These are phyloP conservation scores for Neobulgaria alba DNA, from an alignment of 2,329 filamentous ascomycete species.

Conservation along the genomic window DNA sequence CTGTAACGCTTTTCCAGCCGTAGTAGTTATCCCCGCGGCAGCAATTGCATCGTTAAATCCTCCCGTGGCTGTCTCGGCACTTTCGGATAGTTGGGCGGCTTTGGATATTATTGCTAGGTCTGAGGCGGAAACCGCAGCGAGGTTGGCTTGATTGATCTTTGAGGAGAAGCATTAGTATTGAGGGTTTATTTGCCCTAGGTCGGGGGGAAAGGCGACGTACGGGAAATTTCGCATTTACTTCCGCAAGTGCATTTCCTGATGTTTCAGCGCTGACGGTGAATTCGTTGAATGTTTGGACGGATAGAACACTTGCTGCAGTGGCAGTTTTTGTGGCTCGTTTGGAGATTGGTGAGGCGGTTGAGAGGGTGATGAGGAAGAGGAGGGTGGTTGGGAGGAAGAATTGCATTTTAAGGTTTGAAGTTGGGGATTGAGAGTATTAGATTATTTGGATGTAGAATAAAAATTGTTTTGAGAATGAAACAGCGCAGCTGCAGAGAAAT, in stretches of 20 bases:
- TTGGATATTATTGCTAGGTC: constrained; percentile 42
- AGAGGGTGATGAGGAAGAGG: background rate
- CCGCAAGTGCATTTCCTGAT: constrained; percentile 43
- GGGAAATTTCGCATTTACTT: constrained; percentile 46
- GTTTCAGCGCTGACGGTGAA: constrained; percentile 44
- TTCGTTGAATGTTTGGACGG: constrained; percentile 14
- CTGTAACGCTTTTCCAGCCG: constrained; percentile 38
- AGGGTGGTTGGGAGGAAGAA: background rate
- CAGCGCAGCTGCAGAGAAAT: background rate
- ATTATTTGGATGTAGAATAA: background rate
- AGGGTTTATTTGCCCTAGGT: too few relatives aligned
- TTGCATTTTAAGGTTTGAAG: background rate
- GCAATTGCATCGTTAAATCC: constrained; percentile 47
- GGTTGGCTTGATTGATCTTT: constrained; percentile 38
- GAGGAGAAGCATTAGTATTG: too few relatives aligned
- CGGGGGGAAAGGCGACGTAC: constrained; percentile 28
- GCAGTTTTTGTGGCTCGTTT: background rate
- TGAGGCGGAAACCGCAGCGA: constrained; percentile 36
- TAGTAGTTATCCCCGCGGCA: constrained; percentile 29
- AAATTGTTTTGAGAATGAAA: background rate
- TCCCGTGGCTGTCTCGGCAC: constrained; percentile 39
- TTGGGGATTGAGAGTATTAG: background rate
- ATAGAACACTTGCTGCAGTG: constrained; percentile 13
- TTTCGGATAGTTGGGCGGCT: constrained; percentile 42
- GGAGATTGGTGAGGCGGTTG: background rate